A percentile compares a stretch with the other conserved stretches of the same genome.
phyloP scores from a whole-genome alignment of 352 stramenopile genomes.

The Elongisporangium undulatum region DNA sequence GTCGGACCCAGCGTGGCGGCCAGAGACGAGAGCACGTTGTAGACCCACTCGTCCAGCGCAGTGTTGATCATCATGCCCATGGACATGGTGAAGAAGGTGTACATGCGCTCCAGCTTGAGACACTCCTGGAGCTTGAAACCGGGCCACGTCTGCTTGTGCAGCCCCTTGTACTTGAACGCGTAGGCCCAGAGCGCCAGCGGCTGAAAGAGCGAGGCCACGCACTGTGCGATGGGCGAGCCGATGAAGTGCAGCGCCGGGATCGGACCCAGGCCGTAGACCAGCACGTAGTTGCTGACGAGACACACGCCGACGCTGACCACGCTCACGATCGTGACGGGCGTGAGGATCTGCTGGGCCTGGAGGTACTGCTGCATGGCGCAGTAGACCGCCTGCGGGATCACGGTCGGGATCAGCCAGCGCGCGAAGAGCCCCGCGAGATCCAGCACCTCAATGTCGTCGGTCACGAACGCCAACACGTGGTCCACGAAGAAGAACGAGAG shows the following conservation, averaged over 20 bases:
- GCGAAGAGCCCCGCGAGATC: slow-evolving; percentile 13
- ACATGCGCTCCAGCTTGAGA: slow-evolving; percentile 59
- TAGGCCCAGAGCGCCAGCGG: slow-evolving; percentile 61
- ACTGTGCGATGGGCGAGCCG: slow-evolving; percentile 68
- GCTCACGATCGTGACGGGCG: slow-evolving; percentile 16
- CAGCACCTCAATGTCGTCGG: slow-evolving; percentile 13
- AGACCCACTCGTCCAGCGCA: slow-evolving; percentile 76
- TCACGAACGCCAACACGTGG: slow-evolving; percentile 12
- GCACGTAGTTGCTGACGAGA: slow-evolving; percentile 66
- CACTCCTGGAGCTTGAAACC: slow-evolving; percentile 50
- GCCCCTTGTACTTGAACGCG: slow-evolving; percentile 73
- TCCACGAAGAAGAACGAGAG: slow-evolving; percentile 29
- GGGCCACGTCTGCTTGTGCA: slow-evolving; percentile 79
- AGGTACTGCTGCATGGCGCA: slow-evolving; percentile 19
- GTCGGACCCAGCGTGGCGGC: slow-evolving; percentile 53
- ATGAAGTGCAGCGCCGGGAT: slow-evolving; percentile 64
- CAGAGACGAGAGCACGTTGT: slow-evolving; percentile 68
- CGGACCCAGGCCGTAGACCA: slow-evolving; percentile 72
- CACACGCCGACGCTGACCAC: slow-evolving; percentile 53
- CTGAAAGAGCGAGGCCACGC: slow-evolving; percentile 68
- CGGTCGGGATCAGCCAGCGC: slow-evolving; percentile 7
- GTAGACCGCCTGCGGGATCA: slow-evolving; percentile 18
- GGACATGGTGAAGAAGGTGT: slow-evolving; percentile 60
- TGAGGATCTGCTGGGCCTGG: slow-evolving; percentile 19
- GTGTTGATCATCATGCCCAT: slow-evolving; percentile 77